phyloP scores from a whole-genome alignment of 31 red algal species.

The Porphyra umbilicalis region DNA sequence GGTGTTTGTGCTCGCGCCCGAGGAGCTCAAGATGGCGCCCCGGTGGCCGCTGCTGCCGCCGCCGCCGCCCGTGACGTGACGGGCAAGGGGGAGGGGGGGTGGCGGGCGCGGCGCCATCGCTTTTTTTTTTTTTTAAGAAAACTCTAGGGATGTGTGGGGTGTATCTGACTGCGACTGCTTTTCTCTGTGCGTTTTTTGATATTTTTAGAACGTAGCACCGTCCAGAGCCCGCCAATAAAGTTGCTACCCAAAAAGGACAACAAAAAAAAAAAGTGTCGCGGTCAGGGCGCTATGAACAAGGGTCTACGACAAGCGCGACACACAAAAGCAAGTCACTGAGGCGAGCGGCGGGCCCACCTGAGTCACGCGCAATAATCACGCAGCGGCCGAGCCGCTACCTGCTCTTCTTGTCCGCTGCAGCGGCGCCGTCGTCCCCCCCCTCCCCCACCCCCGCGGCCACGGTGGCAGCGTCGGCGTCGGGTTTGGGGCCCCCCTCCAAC shows the following conservation, averaged over 20 bases:
- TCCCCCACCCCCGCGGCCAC: neutral
- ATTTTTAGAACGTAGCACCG: no score
- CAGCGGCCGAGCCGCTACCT: neutral
- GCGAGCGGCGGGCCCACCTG: no score
- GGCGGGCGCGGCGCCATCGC: neutral
- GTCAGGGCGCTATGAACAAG: no score
- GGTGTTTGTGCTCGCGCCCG: neutral
- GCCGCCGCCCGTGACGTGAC: neutral
- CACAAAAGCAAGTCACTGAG: no score
- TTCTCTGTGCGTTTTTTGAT: neutral
- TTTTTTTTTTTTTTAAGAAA: neutral
- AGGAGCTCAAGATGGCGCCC: neutral
- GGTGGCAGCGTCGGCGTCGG: neutral
- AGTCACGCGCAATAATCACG: no score
- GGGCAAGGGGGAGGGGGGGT: neutral
- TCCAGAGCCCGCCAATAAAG: no score
- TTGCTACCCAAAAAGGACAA: neutral
- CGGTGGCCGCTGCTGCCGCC: neutral
- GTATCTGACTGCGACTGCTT: no score
- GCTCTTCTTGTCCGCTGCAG: neutral
- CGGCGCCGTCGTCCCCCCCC: neutral
- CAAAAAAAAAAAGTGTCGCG: neutral
- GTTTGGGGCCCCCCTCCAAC: neutral
- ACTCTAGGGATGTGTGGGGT: no score
- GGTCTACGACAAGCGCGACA: no score